Conservation (phyloP, 2,329 filamentous ascomycete genomes). For the Epichloe elymi region DNA sequence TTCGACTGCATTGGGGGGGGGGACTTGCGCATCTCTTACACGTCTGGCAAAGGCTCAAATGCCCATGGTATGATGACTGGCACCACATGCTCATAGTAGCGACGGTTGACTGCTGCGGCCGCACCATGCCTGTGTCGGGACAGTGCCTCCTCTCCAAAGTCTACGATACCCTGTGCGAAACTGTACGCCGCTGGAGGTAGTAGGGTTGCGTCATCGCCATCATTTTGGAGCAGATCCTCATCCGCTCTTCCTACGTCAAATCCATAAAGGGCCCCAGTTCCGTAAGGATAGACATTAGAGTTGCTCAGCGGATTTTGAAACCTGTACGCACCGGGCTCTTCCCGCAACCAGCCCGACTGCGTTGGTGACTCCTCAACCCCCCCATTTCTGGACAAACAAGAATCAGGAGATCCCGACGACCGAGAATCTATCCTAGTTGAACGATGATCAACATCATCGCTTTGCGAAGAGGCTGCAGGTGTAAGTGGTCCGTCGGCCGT, state of each 20-base stretch:
- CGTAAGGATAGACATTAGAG: neutral
- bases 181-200: neutral
- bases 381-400: slow-evolving; percentile 1
- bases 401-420: slow-evolving; percentile 4
- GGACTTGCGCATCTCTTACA: slow-evolving; percentile 13
- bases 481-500: slow-evolving; percentile 1
- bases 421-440: neutral
- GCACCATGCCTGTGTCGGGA: neutral
- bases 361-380: slow-evolving; percentile 1
- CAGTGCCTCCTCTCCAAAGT: slow-evolving; percentile 10
- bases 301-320: neutral
- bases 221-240: neutral
- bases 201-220: neutral
- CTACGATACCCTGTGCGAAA: slow-evolving; percentile 11
- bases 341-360: slow-evolving; percentile 1
- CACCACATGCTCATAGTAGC: slow-evolving; percentile 58
- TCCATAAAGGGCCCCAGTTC: neutral
- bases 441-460: slow-evolving; percentile 1
- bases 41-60: slow-evolving; percentile 34
- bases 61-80: slow-evolving; percentile 40
- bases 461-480: slow-evolving; percentile 4
- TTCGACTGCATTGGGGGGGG: neutral
- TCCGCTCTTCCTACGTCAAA: neutral
- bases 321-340: neutral
- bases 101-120: neutral